Percentiles rank a stretch among this genome's conserved stretches.
These are phyloP conservation scores for Neurospora discreta DNA, from an alignment of 495 filamentous ascomycete species.

Conservation along the genomic window DNA sequence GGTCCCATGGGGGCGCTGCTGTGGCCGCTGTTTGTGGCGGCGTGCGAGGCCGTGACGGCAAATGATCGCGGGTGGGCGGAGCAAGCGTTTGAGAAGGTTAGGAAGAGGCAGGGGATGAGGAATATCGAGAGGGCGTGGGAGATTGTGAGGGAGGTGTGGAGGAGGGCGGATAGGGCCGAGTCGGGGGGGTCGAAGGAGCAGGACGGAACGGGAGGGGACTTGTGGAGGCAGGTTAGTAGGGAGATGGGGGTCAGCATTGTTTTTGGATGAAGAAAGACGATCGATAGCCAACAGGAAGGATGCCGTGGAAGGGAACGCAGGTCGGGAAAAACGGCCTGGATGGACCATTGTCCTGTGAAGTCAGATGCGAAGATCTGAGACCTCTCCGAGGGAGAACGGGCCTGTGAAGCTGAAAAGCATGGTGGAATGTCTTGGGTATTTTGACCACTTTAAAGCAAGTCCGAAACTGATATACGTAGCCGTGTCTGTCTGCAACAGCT, in stretches of 20 bases:
- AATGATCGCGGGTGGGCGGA: slow-evolving; percentile 34
- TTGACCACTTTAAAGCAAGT: neutral
- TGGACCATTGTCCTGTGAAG: neutral
- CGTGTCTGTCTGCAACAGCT: neutral
- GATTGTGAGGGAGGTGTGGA: slow-evolving; percentile 48
- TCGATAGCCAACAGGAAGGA: neutral
- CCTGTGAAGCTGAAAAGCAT: neutral
- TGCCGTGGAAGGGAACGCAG: neutral
- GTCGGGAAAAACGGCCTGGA: neutral
- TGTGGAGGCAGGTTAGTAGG: slow-evolving; percentile 9
- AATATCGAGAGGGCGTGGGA: slow-evolving; percentile 49
- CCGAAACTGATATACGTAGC: neutral
- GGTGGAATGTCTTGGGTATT: neutral
- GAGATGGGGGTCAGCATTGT: slow-evolving; percentile 14
- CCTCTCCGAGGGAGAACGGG: neutral
- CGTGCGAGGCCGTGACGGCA: slow-evolving; percentile 39
- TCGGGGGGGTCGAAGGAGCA: neutral
- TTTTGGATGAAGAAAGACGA: slow-evolving; percentile 6
- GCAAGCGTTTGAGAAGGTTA: slow-evolving; percentile 37
- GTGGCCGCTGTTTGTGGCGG: slow-evolving; percentile 50
- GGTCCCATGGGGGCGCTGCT: slow-evolving; percentile 50
- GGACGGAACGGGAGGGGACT: neutral
- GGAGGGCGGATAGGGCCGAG: slow-evolving; percentile 29
- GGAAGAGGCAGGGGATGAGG: slow-evolving; percentile 47
- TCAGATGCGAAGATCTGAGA: neutral